Conservation (phyloP, 2,329 filamentous ascomycete species). For the Trichoderma arundinaceum region DNA sequence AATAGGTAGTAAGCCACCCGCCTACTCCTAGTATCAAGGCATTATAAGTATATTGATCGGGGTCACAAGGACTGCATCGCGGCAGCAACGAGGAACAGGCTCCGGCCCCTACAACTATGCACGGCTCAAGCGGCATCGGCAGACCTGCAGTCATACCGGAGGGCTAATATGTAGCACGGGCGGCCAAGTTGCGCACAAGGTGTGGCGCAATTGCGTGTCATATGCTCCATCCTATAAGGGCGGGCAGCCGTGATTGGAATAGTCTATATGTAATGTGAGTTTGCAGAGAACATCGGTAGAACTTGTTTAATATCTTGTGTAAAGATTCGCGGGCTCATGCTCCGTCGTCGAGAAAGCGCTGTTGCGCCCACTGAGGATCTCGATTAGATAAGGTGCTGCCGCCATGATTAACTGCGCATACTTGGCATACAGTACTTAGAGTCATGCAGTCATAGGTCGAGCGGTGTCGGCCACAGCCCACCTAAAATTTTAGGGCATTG, state of each 20-base stretch:
- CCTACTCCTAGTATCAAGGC: not conserved
- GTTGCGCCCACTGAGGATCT: too few species aligned
- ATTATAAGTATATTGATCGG: not conserved
- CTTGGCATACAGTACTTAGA: too few species aligned
- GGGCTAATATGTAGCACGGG: not conserved
- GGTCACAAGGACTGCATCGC: not conserved
- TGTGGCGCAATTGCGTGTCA: slow-evolving; percentile 13
- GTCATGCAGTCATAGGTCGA: too few species aligned
- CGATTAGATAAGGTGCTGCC: too few species aligned
- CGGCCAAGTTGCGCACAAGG: not conserved
- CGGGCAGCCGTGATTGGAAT: not conserved
- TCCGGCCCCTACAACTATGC: not conserved
- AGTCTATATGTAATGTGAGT: not conserved
- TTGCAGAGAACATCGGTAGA: not conserved
- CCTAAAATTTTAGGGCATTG: not conserved
- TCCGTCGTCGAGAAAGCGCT: too few species aligned
- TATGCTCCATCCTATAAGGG: not conserved
- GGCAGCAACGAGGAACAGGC: not conserved
- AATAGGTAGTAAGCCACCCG: not conserved
- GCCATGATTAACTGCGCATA: too few species aligned
- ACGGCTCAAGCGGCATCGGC: slow-evolving; percentile 27
- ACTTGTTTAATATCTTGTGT: too few species aligned
- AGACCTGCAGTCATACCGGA: slow-evolving; percentile 21
- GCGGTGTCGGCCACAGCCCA: not conserved
- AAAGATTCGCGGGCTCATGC: too few species aligned